Base-by-base conservation (phyloP, 2,329 filamentous ascomycete genomes). In the Epichloe gansuensis region DNA sequence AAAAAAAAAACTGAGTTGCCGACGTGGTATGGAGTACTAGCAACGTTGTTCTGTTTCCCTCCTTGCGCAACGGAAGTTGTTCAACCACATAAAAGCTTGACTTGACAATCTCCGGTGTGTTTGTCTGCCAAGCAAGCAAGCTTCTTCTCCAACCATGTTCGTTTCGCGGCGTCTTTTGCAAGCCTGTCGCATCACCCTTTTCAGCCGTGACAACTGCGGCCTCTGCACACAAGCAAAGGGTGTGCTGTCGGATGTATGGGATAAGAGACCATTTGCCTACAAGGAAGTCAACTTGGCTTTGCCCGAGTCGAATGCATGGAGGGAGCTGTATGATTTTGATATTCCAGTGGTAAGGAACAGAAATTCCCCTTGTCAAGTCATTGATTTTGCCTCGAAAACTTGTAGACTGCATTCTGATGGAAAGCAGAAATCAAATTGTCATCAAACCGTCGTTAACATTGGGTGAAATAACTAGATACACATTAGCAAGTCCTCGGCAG, bases 241-340 rank as follows among this genome's bases (percentile, higher is more conserved):
- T 6, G 82, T 84, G 2, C 72, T 91, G 25, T 82, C 81, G 3
- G 71, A 79, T 9, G 83, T 89, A 8, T 84, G 80, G 77, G 78
- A 85, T 53, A 64, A 62, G 55, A 72, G 82, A 27, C 82, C 82
- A 0, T 88, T 90, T 65, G 74, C 74, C 17, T 89, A 81, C 65
- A 71, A 73, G 7, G 84, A 89, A 65, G 73, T 90, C 47, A 81
- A 89, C 62, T 80, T 89, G 40, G 80, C 86, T 68, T 75, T 77
- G 47, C 73, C 77, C 0, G 77, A 80, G 27, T 74, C 76, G 15
- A 76, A 80, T 55, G 69, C 72, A 25, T 91, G 87, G 87, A 81
- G 78, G 60, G 74, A 82, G 47, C 62, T 89, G 1, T 91, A 91
- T 63, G 86, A 89, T 53, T 87, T 89, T 64, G 87, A 91, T 59